A percentile compares a stretch with the other conserved stretches of the same genome.
phyloP scores from a whole-genome alignment of 1,284 basidiomycete species.

The Caloboletus inedulis region DNA sequence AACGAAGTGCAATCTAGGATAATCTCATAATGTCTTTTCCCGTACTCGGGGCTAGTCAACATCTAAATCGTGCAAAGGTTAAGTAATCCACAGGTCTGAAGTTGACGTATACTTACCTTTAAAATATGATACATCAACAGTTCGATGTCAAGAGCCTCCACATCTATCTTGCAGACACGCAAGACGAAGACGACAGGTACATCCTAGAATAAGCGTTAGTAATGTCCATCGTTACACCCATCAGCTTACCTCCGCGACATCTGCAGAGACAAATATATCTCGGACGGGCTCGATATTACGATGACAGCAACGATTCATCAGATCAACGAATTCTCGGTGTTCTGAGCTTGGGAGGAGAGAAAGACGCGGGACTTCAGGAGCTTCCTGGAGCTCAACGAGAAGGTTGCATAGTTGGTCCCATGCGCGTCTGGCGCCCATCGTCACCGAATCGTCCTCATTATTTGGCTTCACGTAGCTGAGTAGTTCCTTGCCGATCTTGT shows the following conservation, averaged over 20 bases:
- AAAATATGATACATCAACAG: constrained; percentile 81
- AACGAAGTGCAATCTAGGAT: constrained; percentile 84
- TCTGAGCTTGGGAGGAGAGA: constrained; percentile 48
- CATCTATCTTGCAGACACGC: constrained; percentile 66
- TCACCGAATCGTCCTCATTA: constrained; percentile 53
- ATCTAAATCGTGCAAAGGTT: constrained; percentile 30
- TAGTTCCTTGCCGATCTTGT: constrained; percentile 81
- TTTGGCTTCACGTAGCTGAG: constrained; percentile 67
- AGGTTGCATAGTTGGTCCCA: constrained; percentile 75
- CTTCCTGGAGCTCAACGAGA: constrained; percentile 74
- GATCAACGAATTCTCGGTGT: constrained; percentile 60
- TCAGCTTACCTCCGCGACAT: constrained; percentile 46
- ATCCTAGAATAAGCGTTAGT: constrained; percentile 39
- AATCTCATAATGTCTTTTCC: constrained; percentile 61
- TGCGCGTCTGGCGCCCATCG: constrained; percentile 66
- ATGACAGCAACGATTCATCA: constrained; percentile 68
- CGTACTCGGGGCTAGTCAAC: constrained; percentile 43
- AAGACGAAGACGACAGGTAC: constrained; percentile 58
- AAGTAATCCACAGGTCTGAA: not conserved
- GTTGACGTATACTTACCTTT: constrained; percentile 46
- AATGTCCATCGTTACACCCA: not conserved
- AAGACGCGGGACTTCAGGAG: constrained; percentile 61
- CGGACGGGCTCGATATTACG: constrained; percentile 61
- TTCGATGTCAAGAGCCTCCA: constrained; percentile 84
- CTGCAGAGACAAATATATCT: constrained; percentile 67